phyloP scores from a whole-genome alignment of 192 early-diverging fungal species.

The Linderina pennispora region DNA sequence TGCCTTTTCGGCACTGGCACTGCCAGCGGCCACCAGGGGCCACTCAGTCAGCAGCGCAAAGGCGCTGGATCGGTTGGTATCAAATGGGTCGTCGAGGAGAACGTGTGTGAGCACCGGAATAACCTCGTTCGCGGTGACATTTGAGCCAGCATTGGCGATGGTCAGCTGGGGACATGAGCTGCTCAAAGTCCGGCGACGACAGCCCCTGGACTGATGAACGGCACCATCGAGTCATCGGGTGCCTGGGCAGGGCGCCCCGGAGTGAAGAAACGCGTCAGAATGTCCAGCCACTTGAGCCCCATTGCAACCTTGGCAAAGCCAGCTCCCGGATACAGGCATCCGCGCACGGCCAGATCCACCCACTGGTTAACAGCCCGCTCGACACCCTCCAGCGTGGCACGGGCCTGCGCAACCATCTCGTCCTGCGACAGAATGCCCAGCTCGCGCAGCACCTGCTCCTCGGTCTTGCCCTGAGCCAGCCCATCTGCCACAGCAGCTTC shows the following conservation, averaged over 20 bases:
- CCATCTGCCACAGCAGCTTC: slow-evolving; percentile 19
- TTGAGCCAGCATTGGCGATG: neutral
- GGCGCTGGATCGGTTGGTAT: slow-evolving; percentile 66
- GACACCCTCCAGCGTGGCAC: slow-evolving; percentile 3
- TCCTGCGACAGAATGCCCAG: slow-evolving; percentile 26
- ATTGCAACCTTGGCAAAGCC: slow-evolving; percentile 43
- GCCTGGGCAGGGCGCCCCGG: slow-evolving; percentile 12
- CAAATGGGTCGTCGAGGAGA: slow-evolving; percentile 61
- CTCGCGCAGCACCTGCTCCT: slow-evolving; percentile 30
- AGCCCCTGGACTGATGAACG: slow-evolving; percentile 21
- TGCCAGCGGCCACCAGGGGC: slow-evolving; percentile 60
- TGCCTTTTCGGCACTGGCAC: slow-evolving; percentile 40
- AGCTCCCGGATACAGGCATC: slow-evolving; percentile 43
- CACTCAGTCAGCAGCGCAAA: slow-evolving; percentile 65
- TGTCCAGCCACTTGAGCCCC: slow-evolving; percentile 41
- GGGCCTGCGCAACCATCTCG: slow-evolving; percentile 29
- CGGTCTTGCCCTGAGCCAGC: slow-evolving; percentile 11
- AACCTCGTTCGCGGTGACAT: slow-evolving; percentile 32
- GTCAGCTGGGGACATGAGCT: neutral
- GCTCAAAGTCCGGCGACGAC: slow-evolving; percentile 16
- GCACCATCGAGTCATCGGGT: slow-evolving; percentile 14
- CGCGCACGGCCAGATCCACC: slow-evolving; percentile 39
- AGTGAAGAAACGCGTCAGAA: slow-evolving; percentile 27
- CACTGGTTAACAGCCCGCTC: slow-evolving; percentile 21
- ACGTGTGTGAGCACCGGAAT: slow-evolving; percentile 51